phyloP scores from a whole-genome alignment of 768 basidiomycete genomes.

The Sarcodon sp. region DNA sequence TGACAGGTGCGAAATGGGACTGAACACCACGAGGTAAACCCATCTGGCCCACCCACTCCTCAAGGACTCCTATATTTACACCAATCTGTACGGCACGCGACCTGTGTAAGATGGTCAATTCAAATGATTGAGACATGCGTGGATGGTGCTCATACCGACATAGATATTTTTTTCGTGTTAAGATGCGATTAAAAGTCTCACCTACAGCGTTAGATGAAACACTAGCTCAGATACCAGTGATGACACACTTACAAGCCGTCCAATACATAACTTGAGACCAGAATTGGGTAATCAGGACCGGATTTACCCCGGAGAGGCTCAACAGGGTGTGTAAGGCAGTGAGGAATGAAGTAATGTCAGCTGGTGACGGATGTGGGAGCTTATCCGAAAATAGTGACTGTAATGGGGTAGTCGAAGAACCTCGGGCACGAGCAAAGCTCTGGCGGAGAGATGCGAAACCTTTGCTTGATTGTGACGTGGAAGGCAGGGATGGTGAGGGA shows the following conservation, averaged over 20 bases:
- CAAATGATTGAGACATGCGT: not conserved
- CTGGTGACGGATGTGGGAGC: slow-evolving; percentile 26
- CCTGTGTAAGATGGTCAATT: slow-evolving; percentile 19
- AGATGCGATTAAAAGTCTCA: slow-evolving; percentile 74
- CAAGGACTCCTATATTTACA: slow-evolving; percentile 73
- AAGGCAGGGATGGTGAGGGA: slow-evolving; percentile 30
- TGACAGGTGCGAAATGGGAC: slow-evolving; percentile 72
- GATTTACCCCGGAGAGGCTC: slow-evolving; percentile 80
- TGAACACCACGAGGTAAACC: slow-evolving; percentile 69
- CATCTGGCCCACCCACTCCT: slow-evolving; percentile 85
- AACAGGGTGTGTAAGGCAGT: slow-evolving; percentile 79
- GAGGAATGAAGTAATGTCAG: slow-evolving; percentile 64
- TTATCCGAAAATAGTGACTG: slow-evolving; percentile 31
- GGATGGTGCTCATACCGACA: slow-evolving; percentile 47
- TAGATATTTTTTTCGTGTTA: slow-evolving; percentile 89
- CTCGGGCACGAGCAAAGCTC: slow-evolving; percentile 41
- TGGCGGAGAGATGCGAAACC: slow-evolving; percentile 56
- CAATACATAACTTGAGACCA: slow-evolving; percentile 99
- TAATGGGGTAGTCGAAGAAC: slow-evolving; percentile 30
- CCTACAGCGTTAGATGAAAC: slow-evolving; percentile 27
- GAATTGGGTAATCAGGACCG: slow-evolving; percentile 75
- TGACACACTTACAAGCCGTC: slow-evolving; percentile 68
- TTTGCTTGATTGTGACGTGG: slow-evolving; percentile 29
- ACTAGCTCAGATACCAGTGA: not conserved
- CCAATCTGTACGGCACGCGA: slow-evolving; percentile 84